Percentiles rank a stretch among this genome's conserved stretches.
Evolutionary conservation across 1,284 basidiomycete genomes (phyloP).

Genomic region (Schizophyllum commune): DNA sequence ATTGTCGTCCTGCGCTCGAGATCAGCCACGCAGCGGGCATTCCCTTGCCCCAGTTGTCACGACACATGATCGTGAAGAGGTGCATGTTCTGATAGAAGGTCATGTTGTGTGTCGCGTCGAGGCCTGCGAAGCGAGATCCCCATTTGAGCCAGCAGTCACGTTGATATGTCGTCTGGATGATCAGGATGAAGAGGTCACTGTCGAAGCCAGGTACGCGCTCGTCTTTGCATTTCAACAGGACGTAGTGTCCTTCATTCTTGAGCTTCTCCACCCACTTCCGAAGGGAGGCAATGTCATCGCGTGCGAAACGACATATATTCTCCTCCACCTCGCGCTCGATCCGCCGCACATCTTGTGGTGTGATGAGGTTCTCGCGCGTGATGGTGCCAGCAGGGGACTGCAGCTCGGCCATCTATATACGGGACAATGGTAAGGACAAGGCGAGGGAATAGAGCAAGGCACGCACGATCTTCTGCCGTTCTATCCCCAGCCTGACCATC

Average conservation of each 20-base stretch:
- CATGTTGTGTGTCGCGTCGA: slow-evolving; percentile 17
- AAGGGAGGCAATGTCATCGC: slow-evolving; percentile 10
- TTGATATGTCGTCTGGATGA: slow-evolving; percentile 14
- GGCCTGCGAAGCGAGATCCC: slow-evolving; percentile 9
- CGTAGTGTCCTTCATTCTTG: neutral
- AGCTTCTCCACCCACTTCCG: slow-evolving; percentile 10
- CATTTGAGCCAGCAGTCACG: slow-evolving; percentile 6
- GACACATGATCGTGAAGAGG: slow-evolving; percentile 12
- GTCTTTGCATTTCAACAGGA: slow-evolving; percentile 9
- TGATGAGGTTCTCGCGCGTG: slow-evolving; percentile 5
- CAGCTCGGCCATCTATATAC: neutral
- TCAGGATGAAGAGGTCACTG: slow-evolving; percentile 9
- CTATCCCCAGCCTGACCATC: slow-evolving; percentile 1
- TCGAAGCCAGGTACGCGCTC: slow-evolving; percentile 6
- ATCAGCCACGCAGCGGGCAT: slow-evolving; percentile 19
- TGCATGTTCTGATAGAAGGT: slow-evolving; percentile 11
- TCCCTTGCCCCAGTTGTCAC: slow-evolving; percentile 15
- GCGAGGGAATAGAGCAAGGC: neutral
- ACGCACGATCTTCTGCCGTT: slow-evolving; percentile 3
- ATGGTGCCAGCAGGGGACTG: neutral
- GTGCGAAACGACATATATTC: slow-evolving; percentile 9
- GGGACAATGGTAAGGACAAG: neutral
- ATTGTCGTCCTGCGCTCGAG: slow-evolving; percentile 12
- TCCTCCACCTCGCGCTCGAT: slow-evolving; percentile 12
- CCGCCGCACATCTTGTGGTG: slow-evolving; percentile 2